Conservation (phyloP, 257 asterid genomes). For the Fraxinus cuspidata region DNA sequence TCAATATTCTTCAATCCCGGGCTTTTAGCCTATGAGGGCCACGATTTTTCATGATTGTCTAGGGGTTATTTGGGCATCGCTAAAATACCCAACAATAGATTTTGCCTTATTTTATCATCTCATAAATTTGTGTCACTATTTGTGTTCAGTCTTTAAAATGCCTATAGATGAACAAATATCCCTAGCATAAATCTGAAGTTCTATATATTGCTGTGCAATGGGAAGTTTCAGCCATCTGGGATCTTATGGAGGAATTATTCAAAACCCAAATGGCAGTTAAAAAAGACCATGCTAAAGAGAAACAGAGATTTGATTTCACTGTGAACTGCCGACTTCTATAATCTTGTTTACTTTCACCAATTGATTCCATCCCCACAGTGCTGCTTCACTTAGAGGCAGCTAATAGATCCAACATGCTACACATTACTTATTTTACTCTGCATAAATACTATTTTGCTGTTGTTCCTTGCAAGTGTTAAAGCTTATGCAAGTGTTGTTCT, state of each 20-base stretch:
- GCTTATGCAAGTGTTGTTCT: conserved; percentile 22
- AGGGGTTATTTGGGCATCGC: too few species aligned
- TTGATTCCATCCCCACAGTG: not conserved
- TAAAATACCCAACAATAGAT: too few species aligned
- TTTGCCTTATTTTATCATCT: too few species aligned
- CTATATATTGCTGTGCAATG: not conserved
- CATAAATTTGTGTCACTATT: not conserved
- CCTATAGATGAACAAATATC: not conserved
- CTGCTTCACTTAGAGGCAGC: not conserved
- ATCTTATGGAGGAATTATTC: not conserved
- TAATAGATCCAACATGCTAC: not conserved
- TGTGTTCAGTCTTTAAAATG: not conserved
- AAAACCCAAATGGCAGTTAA: not conserved
- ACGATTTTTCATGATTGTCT: too few species aligned
- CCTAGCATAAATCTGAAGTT: not conserved
- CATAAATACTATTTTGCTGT: not conserved
- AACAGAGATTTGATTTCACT: conserved; percentile 13
- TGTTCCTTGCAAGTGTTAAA: conserved; percentile 10
- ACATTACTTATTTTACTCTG: not conserved
- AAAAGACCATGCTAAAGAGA: not conserved
- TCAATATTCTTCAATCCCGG: too few species aligned
- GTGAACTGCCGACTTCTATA: conserved; percentile 7
- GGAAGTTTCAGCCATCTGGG: not conserved
- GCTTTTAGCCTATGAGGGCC: too few species aligned
- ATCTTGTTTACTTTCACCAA: not conserved